Percentiles rank a stretch among this genome's conserved stretches.
Evolutionary conservation across 2,329 filamentous ascomycete species (phyloP).

Genomic region (Trichocomaceae sp.): DNA sequence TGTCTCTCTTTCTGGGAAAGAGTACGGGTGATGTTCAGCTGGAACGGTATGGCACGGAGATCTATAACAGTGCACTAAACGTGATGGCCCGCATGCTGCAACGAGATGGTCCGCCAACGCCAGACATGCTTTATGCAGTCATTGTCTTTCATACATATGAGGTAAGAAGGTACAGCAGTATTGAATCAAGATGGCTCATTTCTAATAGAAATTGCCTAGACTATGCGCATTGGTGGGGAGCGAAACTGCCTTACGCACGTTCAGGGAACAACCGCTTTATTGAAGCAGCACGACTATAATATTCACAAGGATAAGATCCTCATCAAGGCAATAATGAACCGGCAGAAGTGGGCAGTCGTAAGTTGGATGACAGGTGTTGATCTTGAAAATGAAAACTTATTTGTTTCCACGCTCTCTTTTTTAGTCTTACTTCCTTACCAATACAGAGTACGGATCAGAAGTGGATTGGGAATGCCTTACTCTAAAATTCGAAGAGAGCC

Average conservation of each 20-base stretch:
- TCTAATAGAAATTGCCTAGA: neutral
- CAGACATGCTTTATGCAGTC: neutral
- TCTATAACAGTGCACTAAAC: neutral
- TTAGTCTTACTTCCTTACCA: neutral
- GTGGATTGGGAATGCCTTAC: neutral
- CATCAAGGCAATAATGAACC: neutral
- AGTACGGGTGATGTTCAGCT: neutral
- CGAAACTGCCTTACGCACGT: neutral
- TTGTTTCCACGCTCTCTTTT: neutral
- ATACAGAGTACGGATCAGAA: neutral
- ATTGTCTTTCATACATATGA: neutral
- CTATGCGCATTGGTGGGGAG: neutral
- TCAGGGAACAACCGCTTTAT: neutral
- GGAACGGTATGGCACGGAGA: neutral
- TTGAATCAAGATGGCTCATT: neutral
- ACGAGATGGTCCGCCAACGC: neutral
- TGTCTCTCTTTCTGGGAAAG: neutral
- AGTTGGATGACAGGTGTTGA: neutral
- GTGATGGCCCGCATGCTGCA: neutral
- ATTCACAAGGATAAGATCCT: neutral
- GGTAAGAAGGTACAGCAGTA: neutral
- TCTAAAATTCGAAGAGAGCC: neutral
- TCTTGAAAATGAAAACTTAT: neutral
- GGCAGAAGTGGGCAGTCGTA: neutral
- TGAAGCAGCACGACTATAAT: neutral